Evolutionary conservation across 2,329 filamentous ascomycete species (phyloP), one percentile per base, ranked within the genome.

Genomic region (Xylaria sp.): DNA sequence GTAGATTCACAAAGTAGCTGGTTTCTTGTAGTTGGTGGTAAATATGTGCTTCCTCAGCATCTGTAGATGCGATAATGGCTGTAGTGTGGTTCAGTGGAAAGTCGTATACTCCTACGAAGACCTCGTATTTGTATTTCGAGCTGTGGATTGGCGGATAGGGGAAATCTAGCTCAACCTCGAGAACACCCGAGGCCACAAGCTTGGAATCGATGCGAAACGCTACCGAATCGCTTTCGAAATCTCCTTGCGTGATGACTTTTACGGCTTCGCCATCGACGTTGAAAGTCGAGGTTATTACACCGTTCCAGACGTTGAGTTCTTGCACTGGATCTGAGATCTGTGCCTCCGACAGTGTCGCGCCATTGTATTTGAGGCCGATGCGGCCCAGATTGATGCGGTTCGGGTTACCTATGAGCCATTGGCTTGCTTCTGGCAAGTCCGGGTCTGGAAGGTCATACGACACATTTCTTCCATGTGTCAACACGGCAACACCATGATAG

Each of bases 381-480:
- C 81, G 78, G 1, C 81, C 82, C 0, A 84, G 73, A 56, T 84
- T 84, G 41, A 84, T 75, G 2, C 82, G 79, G 28, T 84, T 83
- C 0, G 82, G 82, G 54, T 84, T 85, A n/a, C 81, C 80, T 37
- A 86, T 86, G 23, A 88, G 76, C 86, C 86, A 88, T 66, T 87
- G 83, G 2, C 83, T 84, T 13, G 80, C 74, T 13, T 75, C 73
- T 3, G 79, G 81, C 4, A 82, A 78, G 0, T 76, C 69, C 0
- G 80, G 73, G 23, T 83, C 80, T 0, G 80, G 78, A 0, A 81
- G 73, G 31, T 81, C 80, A 58, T 83, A 82, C 0, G 78, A 80
- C 4, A 83, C 76, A 34, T 81, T 80, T 46, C 76, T 76, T 4
- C 80, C 79, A 25, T 83, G 80, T 0, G 81, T 82, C 9, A 75